Percentiles rank a stretch among this genome's conserved stretches.
phyloP scores from a whole-genome alignment of 2,329 filamentous ascomycete species.

The Leptographium flavum region DNA sequence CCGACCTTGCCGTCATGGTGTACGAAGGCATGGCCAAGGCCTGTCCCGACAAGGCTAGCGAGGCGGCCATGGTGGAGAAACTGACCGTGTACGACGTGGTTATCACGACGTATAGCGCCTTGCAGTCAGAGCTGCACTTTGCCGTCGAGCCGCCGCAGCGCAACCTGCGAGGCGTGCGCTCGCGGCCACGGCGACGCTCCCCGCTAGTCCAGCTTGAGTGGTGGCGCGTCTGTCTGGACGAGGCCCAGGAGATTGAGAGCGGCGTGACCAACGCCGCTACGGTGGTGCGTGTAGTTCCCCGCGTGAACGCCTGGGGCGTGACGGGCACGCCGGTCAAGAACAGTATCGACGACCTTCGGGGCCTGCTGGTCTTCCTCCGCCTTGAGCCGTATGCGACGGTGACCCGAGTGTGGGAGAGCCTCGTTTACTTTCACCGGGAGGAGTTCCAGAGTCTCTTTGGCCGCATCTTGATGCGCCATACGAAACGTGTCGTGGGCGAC shows the following conservation, averaged over 20 bases:
- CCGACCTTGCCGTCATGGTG: conserved; percentile 36
- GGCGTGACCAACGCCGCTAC: conserved; percentile 72
- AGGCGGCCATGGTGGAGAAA: conserved; percentile 25
- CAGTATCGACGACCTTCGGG: conserved; percentile 51
- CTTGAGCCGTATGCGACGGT: conserved; percentile 62
- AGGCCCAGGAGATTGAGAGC: conserved; percentile 86
- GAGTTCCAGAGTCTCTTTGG: conserved; percentile 58
- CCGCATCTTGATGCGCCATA: conserved; percentile 66
- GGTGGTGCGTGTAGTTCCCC: conserved; percentile 66
- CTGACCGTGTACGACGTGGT: conserved; percentile 43
- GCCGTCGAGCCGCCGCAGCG: conserved; percentile 57
- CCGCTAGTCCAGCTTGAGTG: conserved; percentile 70
- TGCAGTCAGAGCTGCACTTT: conserved; percentile 72
- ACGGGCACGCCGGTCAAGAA: conserved; percentile 82
- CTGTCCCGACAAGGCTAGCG: conserved; percentile 23
- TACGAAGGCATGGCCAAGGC: conserved; percentile 34
- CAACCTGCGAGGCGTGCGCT: conserved; percentile 47
- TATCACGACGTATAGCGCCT: conserved; percentile 51
- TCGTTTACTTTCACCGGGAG: conserved; percentile 46
- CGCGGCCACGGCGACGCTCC: conserved; percentile 52
- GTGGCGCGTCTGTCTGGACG: conserved; percentile 73
- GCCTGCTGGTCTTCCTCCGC: conserved; percentile 66
- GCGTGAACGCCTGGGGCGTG: conserved; percentile 81
- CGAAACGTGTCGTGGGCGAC: conserved; percentile 63
- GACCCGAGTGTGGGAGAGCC: conserved; percentile 49